Evolutionary conservation across 352 stramenopile species (phyloP).

Genomic region (Pythium brassicae): DNA sequence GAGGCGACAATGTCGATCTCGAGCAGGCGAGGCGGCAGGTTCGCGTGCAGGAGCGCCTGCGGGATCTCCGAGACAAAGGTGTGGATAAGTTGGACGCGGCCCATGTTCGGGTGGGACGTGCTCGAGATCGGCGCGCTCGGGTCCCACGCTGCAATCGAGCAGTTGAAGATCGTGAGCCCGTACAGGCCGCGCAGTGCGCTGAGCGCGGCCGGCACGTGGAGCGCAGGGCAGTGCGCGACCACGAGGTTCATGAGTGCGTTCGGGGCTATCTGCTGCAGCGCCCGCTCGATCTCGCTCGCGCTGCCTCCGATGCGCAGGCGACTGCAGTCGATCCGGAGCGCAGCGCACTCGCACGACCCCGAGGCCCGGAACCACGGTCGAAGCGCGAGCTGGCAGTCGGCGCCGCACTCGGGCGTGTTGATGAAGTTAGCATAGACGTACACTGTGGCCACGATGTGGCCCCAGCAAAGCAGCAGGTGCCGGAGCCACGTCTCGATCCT

Average conservation of each 20-base stretch:
- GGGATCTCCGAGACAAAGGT: constrained; percentile 12
- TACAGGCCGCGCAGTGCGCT: constrained; percentile 10
- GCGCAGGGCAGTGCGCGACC: constrained; percentile 12
- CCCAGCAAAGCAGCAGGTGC: constrained; percentile 5
- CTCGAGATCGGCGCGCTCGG: constrained; percentile 3
- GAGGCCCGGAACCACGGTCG: constrained; percentile 13
- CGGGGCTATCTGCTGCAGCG: constrained; percentile 1
- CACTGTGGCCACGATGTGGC: background rate
- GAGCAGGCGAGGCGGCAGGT: constrained; percentile 8
- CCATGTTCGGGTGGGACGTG: constrained; percentile 5
- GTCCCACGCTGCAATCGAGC: constrained; percentile 10
- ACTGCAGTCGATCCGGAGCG: constrained; percentile 17
- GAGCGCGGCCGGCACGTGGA: constrained; percentile 12
- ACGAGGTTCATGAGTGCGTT: constrained; percentile 13
- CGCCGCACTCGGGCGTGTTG: background rate
- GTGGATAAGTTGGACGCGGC: constrained; percentile 12
- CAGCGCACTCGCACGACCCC: constrained; percentile 7
- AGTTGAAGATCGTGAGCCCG: constrained; percentile 19
- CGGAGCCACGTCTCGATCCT: background rate
- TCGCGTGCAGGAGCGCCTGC: background rate
- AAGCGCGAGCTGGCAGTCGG: background rate
- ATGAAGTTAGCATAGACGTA: constrained; percentile 1
- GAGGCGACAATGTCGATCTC: constrained; percentile 20
- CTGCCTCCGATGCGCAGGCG: constrained; percentile 7
- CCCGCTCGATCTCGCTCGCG: background rate